A percentile compares a stretch with the other conserved stretches of the same genome.
phyloP scores from a whole-genome alignment of 2,329 filamentous ascomycete genomes.

The Trichoderma atroviride region DNA sequence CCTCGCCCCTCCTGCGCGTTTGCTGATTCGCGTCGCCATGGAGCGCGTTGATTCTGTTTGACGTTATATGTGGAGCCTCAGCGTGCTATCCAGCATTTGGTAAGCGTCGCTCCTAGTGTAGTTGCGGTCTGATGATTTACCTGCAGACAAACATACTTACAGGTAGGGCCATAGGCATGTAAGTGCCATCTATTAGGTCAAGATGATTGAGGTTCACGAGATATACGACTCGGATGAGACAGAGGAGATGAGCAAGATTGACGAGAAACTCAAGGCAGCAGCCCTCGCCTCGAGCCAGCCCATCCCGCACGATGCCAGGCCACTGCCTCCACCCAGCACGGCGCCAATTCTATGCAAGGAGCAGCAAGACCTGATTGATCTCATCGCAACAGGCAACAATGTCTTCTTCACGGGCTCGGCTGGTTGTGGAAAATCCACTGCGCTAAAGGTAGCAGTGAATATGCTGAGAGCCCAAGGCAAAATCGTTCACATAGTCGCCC shows the following conservation, averaged over 20 bases:
- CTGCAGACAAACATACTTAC: not conserved
- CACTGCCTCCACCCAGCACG: not conserved
- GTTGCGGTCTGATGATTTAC: not conserved
- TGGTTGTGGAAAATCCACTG: constrained; percentile 45
- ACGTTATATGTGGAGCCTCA: not conserved
- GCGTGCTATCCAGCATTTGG: not conserved
- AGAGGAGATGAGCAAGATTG: not conserved
- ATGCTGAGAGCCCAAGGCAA: constrained; percentile 26
- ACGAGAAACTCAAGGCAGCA: not conserved
- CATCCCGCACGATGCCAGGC: not conserved
- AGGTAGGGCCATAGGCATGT: not conserved
- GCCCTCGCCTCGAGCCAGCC: not conserved
- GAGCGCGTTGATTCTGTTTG: not conserved
- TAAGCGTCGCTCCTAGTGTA: not conserved
- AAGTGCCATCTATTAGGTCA: not conserved
- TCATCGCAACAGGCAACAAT: constrained; percentile 55
- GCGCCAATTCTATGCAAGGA: constrained; percentile 28
- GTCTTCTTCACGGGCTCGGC: constrained; percentile 68
- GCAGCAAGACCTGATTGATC: constrained; percentile 39
- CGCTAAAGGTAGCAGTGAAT: constrained; percentile 33
- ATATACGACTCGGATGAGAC: not conserved
- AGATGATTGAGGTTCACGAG: not conserved
- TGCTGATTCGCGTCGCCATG: not conserved
- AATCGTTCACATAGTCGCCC: constrained; percentile 57
- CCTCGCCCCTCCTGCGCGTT: not conserved